Evolutionary conservation across 768 basidiomycete genomes (phyloP).

Genomic region (Kockovaella imperatae): DNA sequence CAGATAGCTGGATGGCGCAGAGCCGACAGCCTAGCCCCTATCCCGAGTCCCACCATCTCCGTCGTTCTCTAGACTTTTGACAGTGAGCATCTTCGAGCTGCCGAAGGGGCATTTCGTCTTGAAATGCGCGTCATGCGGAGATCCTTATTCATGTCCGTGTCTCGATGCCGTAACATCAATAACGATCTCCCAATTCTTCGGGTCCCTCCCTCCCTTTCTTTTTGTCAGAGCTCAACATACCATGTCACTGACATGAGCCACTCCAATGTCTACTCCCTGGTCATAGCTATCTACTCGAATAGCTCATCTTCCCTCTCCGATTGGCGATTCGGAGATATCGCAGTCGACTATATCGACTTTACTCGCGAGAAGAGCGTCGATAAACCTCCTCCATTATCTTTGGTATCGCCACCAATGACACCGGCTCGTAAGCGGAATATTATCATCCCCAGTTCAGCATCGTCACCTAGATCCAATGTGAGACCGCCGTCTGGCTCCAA

Average conservation of each 20-base stretch:
- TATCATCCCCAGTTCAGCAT: not conserved
- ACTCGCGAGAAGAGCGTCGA: constrained; percentile 37
- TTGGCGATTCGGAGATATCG: constrained; percentile 37
- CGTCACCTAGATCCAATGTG: not conserved
- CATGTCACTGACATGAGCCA: not conserved
- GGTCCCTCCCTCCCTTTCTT: too few relatives aligned
- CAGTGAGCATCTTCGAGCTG: too few relatives aligned
- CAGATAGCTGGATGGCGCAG: too few relatives aligned
- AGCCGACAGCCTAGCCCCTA: too few relatives aligned
- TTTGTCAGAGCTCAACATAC: too few relatives aligned
- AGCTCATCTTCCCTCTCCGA: constrained; percentile 7
- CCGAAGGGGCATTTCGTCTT: too few relatives aligned
- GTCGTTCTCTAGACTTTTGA: too few relatives aligned
- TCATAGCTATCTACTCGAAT: not conserved
- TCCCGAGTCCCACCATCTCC: too few relatives aligned
- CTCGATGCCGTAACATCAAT: too few relatives aligned
- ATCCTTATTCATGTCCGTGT: too few relatives aligned
- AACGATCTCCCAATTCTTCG: too few relatives aligned
- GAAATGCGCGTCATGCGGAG: too few relatives aligned
- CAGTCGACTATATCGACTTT: constrained; percentile 39
- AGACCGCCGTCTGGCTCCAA: not conserved
- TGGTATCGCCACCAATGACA: not conserved
- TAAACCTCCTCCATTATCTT: not conserved
- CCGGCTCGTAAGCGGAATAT: not conserved
- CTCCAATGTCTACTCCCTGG: not conserved